Evolutionary conservation across 2,329 filamentous ascomycete genomes (phyloP).

Genomic region (Diplocarpon rosae): DNA sequence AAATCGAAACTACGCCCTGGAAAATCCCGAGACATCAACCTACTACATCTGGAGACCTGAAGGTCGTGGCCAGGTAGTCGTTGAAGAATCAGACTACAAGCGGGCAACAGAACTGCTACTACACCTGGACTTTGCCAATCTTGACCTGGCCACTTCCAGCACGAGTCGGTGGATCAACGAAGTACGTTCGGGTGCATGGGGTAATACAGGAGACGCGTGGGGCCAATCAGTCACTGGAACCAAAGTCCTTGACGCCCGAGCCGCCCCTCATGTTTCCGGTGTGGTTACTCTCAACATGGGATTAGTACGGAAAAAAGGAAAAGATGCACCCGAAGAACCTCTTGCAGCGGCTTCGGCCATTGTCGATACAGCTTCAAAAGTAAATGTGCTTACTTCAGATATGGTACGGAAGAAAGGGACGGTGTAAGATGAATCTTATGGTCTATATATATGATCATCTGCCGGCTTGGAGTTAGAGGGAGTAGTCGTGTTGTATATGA

Average conservation of each 20-base stretch:
- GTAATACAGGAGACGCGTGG: slow-evolving; percentile 34
- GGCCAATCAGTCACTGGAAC: slow-evolving; percentile 39
- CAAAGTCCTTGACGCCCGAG: slow-evolving; percentile 22
- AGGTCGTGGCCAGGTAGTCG: slow-evolving; percentile 51
- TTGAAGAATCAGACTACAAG: slow-evolving; percentile 54
- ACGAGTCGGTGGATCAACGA: slow-evolving; percentile 62
- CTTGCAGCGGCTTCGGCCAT: slow-evolving; percentile 2
- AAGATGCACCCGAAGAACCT: slow-evolving; percentile 22
- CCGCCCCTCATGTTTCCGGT: slow-evolving; percentile 10
- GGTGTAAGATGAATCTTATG: slow-evolving; percentile 15
- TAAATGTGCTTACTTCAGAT: slow-evolving; percentile 39
- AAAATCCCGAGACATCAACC: slow-evolving; percentile 40
- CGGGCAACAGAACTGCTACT: slow-evolving; percentile 59
- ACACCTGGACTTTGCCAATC: slow-evolving; percentile 60
- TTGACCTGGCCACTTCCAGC: slow-evolving; percentile 50
- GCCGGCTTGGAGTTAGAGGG: not conserved
- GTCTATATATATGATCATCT: not conserved
- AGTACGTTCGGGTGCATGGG: slow-evolving; percentile 36
- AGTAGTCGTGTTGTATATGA: slow-evolving; percentile 4
- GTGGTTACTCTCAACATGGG: slow-evolving; percentile 30
- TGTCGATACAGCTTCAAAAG: slow-evolving; percentile 11
- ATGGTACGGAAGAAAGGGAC: slow-evolving; percentile 50
- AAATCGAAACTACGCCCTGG: slow-evolving; percentile 37
- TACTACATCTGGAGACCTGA: slow-evolving; percentile 56
- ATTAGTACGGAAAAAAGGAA: slow-evolving; percentile 41